Conservation (phyloP, 768 basidiomycete species). For the Hysterangium stoloniferum region DNA sequence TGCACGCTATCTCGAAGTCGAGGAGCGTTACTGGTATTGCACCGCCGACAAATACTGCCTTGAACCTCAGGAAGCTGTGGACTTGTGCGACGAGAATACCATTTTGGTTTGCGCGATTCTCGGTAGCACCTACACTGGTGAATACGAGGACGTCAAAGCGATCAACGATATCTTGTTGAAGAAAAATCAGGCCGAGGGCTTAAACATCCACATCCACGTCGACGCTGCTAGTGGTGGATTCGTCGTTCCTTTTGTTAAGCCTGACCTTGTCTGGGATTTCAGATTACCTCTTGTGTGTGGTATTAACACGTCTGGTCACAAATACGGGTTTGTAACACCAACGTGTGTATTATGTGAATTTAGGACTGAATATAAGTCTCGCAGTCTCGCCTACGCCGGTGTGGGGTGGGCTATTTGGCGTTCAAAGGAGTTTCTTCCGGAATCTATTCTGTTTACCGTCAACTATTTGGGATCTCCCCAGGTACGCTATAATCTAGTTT, state of each 20-base stretch:
- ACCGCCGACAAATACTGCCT: slow-evolving; percentile 38
- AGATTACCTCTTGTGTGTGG: slow-evolving; percentile 50
- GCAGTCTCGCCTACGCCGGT: slow-evolving; percentile 36
- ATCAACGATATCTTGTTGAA: slow-evolving; percentile 48
- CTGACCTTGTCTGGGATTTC: slow-evolving; percentile 50
- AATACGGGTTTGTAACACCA: slow-evolving; percentile 35
- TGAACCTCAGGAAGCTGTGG: slow-evolving; percentile 47
- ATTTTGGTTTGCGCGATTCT: slow-evolving; percentile 57
- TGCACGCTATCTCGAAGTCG: slow-evolving; percentile 59
- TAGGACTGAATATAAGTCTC: background rate
- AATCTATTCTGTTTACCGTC: slow-evolving; percentile 49
- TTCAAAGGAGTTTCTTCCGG: slow-evolving; percentile 47
- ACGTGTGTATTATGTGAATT: slow-evolving; percentile 15
- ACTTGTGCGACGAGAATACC: slow-evolving; percentile 61
- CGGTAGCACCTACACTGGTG: slow-evolving; percentile 52
- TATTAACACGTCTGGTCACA: slow-evolving; percentile 55
- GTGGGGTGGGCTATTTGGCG: slow-evolving; percentile 60
- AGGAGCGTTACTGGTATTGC: slow-evolving; percentile 43
- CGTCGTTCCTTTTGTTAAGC: slow-evolving; percentile 56
- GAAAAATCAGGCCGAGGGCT: slow-evolving; percentile 45
- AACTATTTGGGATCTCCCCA: slow-evolving; percentile 46
- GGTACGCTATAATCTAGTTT: slow-evolving; percentile 30
- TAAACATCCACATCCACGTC: slow-evolving; percentile 58
- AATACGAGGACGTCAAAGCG: slow-evolving; percentile 51
- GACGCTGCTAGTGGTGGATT: slow-evolving; percentile 60